Base-by-base conservation (phyloP, 1,139 yeast species). In the Suhomyces wounanorum region DNA sequence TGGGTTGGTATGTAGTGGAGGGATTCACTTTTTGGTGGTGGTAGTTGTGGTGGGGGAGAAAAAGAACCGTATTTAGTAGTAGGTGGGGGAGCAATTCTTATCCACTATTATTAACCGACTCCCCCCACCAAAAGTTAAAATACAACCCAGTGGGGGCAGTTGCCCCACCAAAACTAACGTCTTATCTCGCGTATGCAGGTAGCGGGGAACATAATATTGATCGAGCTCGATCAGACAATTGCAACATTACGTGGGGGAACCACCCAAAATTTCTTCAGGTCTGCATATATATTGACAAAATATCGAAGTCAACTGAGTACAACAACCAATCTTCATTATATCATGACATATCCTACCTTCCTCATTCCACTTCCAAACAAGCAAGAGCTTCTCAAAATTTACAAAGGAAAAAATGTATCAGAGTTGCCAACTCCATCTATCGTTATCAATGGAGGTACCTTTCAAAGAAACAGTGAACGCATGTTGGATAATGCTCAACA, bases 401-500 rank as follows among this genome's bases (percentile, higher is more conserved):
- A 57, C 58, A 55, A 61, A 30, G 77, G 77, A 5, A 60, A 60
- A 48, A 28, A 54, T 2, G 47, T 71, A 11, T 40, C 55, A 3
- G 69, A 66, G 7, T 59, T 82, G 23, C 86, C 87, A n/a, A 81
- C 86, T 0, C 89, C 89, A 8, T 69, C 82, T 0, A 71, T 81
- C 47, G 58, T 81, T 5, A 69, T 83, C 33, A 75, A 81, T 50
- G 63, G 71, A 47, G 39, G 47, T 7, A 56, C 53, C 40, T 72
- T 70, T 52, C 48, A 50, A 16, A 45, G 33, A 21, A 74, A 73
- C 43, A 57, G 72, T 48, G 60, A 63, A 11, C 61, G 59, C 35
- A 73, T 73, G 78, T 65, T 72, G 18, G 53, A 47, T 1, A 69
- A 65, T 51, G 74, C 76, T 8, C 35, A 48, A 5, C 53, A 58